A percentile compares a stretch with the other conserved stretches of the same genome.
phyloP scores from a whole-genome alignment of 169 alveolate species.

The Cryptosporidium sp. region DNA sequence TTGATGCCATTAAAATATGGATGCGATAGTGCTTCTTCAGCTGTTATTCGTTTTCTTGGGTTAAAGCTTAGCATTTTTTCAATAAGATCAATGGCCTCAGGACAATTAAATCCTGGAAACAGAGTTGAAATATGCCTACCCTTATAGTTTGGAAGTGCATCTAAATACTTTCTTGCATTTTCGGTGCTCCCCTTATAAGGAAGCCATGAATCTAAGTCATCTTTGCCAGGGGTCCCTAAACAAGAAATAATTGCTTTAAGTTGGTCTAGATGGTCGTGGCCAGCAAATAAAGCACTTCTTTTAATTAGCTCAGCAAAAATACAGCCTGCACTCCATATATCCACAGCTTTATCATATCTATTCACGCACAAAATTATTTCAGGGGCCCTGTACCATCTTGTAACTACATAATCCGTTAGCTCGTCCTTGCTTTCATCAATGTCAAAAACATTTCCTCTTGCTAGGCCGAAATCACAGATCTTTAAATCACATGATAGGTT shows the following conservation, averaged over 20 bases:
- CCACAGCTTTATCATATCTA: conserved; percentile 90
- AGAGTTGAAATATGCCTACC: conserved; percentile 82
- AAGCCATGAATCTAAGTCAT: conserved; percentile 84
- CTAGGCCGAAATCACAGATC: conserved; percentile 90
- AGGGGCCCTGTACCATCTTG: conserved; percentile 96
- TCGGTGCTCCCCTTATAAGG: conserved; percentile 82
- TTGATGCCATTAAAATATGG: conserved; percentile 87
- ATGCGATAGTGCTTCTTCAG: conserved; percentile 95
- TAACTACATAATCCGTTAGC: conserved; percentile 87
- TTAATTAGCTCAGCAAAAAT: conserved; percentile 91
- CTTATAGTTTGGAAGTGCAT: conserved; percentile 84
- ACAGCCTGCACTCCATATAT: conserved; percentile 96
- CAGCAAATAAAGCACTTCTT: conserved; percentile 91
- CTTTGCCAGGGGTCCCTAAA: conserved; percentile 88
- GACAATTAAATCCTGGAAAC: conserved; percentile 80
- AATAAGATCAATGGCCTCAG: conserved; percentile 89
- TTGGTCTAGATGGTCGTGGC: conserved; percentile 92
- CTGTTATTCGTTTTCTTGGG: conserved; percentile 94
- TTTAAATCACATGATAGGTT: conserved; percentile 88
- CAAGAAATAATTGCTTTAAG: conserved; percentile 87
- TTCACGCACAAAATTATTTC: conserved; percentile 90
- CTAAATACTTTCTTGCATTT: conserved; percentile 84
- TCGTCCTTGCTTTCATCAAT: conserved; percentile 75
- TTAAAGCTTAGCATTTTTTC: conserved; percentile 91
- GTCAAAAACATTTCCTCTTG: conserved; percentile 85